Conservation (phyloP, 2,329 filamentous ascomycete genomes). For the Ascocoryne sarcoides region DNA sequence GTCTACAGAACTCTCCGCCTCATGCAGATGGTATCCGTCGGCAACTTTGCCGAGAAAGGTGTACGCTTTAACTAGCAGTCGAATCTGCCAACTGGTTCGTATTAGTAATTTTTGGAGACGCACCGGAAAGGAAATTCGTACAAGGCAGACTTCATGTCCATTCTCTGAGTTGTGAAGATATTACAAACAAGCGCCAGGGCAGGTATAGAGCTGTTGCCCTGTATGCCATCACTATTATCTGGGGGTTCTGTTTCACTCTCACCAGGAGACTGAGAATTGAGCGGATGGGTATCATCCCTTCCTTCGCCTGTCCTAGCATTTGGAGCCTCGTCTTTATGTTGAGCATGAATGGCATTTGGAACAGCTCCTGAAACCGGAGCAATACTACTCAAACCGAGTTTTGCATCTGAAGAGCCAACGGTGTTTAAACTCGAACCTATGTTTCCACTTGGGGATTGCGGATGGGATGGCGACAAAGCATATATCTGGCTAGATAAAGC, state of each 20-base stretch:
- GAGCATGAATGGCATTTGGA: no score
- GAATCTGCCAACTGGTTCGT: constrained; percentile 16
- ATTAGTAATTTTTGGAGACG: no score
- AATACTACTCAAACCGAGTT: background rate
- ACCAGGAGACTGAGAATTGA: no score
- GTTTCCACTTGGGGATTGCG: no score
- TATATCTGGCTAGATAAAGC: background rate
- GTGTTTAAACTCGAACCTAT: no score
- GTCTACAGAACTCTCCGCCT: constrained; percentile 5
- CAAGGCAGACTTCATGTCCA: constrained; percentile 14
- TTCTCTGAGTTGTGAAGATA: constrained; percentile 11
- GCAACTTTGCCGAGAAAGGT: constrained; percentile 10
- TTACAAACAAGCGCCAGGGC: constrained; percentile 13
- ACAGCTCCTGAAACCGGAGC: no score
- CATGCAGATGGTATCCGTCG: constrained; percentile 10
- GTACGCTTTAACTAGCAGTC: constrained; percentile 12
- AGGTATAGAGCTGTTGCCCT: no score
- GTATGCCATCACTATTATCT: no score
- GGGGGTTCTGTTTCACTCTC: background rate
- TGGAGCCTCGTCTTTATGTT: no score
- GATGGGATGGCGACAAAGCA: background rate
- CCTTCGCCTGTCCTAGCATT: no score
- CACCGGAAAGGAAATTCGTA: constrained; percentile 1
- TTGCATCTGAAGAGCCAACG: background rate
- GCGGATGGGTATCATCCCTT: no score